Conservation (phyloP, 1,284 basidiomycete species). For the Austroboletus niveus region DNA sequence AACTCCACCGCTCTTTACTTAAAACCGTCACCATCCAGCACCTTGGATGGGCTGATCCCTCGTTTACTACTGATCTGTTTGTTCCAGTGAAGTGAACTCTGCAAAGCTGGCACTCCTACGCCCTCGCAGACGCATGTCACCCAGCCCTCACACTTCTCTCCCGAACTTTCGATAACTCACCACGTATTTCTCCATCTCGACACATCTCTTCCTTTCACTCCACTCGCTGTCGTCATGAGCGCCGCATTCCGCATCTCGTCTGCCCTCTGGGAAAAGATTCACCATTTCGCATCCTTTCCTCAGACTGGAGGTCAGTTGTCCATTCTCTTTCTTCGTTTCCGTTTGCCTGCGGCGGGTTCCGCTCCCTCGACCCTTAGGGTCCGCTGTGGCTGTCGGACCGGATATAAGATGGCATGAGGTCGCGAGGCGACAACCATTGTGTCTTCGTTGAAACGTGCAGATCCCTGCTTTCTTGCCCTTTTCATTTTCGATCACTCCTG, state of each 20-base stretch:
- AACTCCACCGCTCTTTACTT: slow-evolving; percentile 11
- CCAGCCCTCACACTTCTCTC: not conserved
- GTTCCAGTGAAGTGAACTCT: not conserved
- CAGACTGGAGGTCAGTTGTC: slow-evolving; percentile 79
- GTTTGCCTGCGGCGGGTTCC: too few species aligned
- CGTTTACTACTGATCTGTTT: not conserved
- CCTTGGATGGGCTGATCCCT: slow-evolving; percentile 21
- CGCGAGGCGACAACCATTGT: too few species aligned
- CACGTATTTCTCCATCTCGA: not conserved
- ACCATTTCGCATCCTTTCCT: slow-evolving; percentile 92
- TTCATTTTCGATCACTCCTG: too few species aligned
- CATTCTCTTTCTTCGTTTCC: not conserved
- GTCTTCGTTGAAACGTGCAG: too few species aligned
- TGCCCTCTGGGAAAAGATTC: slow-evolving; percentile 89
- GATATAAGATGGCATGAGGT: too few species aligned
- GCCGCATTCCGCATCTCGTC: slow-evolving; percentile 67
- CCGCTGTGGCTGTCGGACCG: too few species aligned
- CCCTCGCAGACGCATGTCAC: slow-evolving; percentile 23
- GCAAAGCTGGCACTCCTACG: slow-evolving; percentile 24
- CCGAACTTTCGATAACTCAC: slow-evolving; percentile 17
- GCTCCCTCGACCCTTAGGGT: too few species aligned
- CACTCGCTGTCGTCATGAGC: slow-evolving; percentile 16
- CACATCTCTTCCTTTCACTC: not conserved
- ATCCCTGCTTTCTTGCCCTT: too few species aligned
- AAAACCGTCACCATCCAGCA: slow-evolving; percentile 7